phyloP scores from a whole-genome alignment of 495 filamentous ascomycete genomes.

The Apiosordaria backusii region DNA sequence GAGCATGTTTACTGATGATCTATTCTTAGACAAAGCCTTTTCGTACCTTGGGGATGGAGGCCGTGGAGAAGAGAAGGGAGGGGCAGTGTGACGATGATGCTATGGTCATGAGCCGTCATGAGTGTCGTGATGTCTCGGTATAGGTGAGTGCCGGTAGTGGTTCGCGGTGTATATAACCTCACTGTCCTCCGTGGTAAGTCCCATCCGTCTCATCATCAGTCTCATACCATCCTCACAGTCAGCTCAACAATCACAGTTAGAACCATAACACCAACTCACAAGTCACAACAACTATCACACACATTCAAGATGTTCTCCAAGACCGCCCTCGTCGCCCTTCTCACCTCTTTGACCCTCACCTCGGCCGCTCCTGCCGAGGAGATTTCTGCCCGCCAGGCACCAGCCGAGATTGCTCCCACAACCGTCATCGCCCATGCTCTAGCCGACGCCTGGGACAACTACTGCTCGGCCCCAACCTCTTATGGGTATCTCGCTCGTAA shows the following conservation, averaged over 20 bases:
- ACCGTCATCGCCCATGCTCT: slow-evolving; percentile 13
- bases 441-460: not conserved
- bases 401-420: slow-evolving; percentile 12
- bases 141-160: not conserved
- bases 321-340: not conserved
- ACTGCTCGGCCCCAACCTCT: slow-evolving; percentile 12
- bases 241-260: not conserved
- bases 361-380: not conserved
- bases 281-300: not conserved
- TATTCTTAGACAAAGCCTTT: not conserved
- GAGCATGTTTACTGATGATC: not conserved
- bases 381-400: not conserved
- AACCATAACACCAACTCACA: not conserved
- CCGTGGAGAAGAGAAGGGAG: too few species aligned
- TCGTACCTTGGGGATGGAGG: not conserved
- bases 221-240: not conserved
- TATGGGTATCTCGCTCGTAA: not conserved
- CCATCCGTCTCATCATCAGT: not conserved
- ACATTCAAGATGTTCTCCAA: not conserved
- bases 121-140: not conserved
- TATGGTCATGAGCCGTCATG: not conserved
- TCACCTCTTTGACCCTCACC: not conserved
- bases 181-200: not conserved
- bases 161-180: not conserved
- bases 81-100: not conserved